A percentile compares a stretch with the other conserved stretches of the same genome.
These are phyloP conservation scores for Phaeodactylum tricornutum DNA, from an alignment of 108 stramenopile genomes.

Conservation along the genomic window DNA sequence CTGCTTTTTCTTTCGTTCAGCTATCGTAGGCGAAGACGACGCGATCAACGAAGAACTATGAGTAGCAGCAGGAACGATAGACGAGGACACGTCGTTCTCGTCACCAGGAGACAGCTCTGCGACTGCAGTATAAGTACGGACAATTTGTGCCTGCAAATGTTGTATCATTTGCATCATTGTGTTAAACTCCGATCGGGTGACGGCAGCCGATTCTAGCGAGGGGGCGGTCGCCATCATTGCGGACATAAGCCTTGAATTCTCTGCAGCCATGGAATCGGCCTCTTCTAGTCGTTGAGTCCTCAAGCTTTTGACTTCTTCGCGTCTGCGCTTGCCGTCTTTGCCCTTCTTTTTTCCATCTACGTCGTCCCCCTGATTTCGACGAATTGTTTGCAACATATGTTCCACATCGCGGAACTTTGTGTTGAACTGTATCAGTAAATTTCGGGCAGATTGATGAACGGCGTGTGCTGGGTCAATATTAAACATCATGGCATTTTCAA, in stretches of 20 bases:
- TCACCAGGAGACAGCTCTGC: constrained; percentile 36
- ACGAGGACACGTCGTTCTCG: background rate
- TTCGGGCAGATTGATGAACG: constrained; percentile 72
- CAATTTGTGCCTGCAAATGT: constrained; percentile 54
- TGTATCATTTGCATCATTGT: constrained; percentile 56
- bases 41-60: background rate
- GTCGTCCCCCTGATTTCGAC: constrained; percentile 44
- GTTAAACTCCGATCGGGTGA: constrained; percentile 65
- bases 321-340: constrained; percentile 51
- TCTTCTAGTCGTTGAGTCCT: constrained; percentile 41
- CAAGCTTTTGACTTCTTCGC: constrained; percentile 30
- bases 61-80: background rate
- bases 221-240: constrained; percentile 50
- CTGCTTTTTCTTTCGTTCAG: constrained; percentile 20
- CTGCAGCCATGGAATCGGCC: constrained; percentile 39
- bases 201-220: constrained; percentile 19
- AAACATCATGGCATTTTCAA: constrained; percentile 92
- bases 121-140: constrained; percentile 49
- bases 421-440: constrained; percentile 61
- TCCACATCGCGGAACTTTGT: constrained; percentile 69
- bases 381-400: constrained; percentile 30
- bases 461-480: constrained; percentile 82
- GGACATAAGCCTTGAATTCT: constrained; percentile 42
- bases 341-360: constrained; percentile 36
- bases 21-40: background rate